Evolutionary conservation across 2,329 filamentous ascomycete genomes (phyloP).

Genomic region (Hypoxylon sp.): DNA sequence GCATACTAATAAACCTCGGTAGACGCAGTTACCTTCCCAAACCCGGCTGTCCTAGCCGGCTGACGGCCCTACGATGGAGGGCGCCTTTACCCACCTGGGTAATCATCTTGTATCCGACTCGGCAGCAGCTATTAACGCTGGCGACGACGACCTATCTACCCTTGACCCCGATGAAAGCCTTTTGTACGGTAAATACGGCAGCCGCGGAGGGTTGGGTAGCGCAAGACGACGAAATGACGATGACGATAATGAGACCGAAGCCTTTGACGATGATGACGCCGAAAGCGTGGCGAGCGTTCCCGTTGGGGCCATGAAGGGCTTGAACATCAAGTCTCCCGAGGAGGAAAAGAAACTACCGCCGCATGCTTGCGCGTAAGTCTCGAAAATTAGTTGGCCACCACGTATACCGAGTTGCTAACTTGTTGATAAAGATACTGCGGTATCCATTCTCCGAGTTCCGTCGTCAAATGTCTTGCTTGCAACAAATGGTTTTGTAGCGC

Average conservation of each 20-base stretch:
- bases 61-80: slow-evolving; percentile 73
- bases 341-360: slow-evolving; percentile 92
- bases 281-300: slow-evolving; percentile 83
- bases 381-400: slow-evolving; percentile 20
- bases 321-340: slow-evolving; percentile 68
- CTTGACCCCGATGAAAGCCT: slow-evolving; percentile 84
- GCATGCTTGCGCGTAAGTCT: slow-evolving; percentile 92
- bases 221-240: slow-evolving; percentile 78
- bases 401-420: slow-evolving; percentile 44
- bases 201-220: slow-evolving; percentile 63
- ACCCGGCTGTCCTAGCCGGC: slow-evolving; percentile 42
- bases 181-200: slow-evolving; percentile 76
- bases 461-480: slow-evolving; percentile 95
- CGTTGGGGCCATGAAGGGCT: slow-evolving; percentile 77
- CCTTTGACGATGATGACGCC: slow-evolving; percentile 83
- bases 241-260: slow-evolving; percentile 89
- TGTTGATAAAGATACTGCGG: slow-evolving; percentile 80
- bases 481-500: slow-evolving; percentile 99
- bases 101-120: slow-evolving; percentile 89
- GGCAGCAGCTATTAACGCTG: slow-evolving; percentile 87
- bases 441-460: slow-evolving; percentile 93
- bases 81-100: slow-evolving; percentile 87
- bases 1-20: slow-evolving; percentile 16
- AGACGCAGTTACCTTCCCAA: slow-evolving; percentile 29
- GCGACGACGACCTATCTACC: slow-evolving; percentile 77